phyloP scores from a whole-genome alignment of 192 early-diverging fungal genomes.

The Coemansia umbellata region DNA sequence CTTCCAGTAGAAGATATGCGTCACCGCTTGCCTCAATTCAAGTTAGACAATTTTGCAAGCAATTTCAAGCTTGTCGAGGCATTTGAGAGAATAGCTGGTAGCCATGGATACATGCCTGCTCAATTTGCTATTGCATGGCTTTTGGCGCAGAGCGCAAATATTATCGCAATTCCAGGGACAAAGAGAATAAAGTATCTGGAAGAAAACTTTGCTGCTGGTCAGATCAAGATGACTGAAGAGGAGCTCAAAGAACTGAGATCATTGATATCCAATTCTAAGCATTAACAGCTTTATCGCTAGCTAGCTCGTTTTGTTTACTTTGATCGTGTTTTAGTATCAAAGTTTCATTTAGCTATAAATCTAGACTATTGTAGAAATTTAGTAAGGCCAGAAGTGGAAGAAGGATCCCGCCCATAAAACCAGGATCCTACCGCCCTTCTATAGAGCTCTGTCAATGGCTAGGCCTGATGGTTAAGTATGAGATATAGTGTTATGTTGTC shows the following conservation, averaged over 20 bases:
- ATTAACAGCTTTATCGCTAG: not conserved
- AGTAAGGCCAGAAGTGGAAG: not conserved
- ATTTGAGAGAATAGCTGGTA: slow-evolving; percentile 50
- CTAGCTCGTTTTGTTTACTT: not conserved
- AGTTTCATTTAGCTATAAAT: too few relatives aligned
- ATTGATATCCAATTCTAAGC: too few relatives aligned
- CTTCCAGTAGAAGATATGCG: slow-evolving; percentile 56
- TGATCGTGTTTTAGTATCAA: not conserved
- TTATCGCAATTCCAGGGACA: slow-evolving; percentile 61
- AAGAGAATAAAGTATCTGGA: slow-evolving; percentile 48
- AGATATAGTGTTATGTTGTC: too few relatives aligned
- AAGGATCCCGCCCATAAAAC: too few relatives aligned
- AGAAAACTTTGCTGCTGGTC: slow-evolving; percentile 28
- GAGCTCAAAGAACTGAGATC: slow-evolving; percentile 24
- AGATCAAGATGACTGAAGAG: slow-evolving; percentile 33
- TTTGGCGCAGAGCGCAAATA: slow-evolving; percentile 43
- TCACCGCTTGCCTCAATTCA: slow-evolving; percentile 54
- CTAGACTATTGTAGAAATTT: not conserved
- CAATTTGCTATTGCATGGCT: slow-evolving; percentile 68
- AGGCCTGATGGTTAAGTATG: too few relatives aligned
- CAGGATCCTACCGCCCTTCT: too few relatives aligned
- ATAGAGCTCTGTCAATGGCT: too few relatives aligned
- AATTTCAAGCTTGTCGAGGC: slow-evolving; percentile 59
- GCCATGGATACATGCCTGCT: slow-evolving; percentile 49
- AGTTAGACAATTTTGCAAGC: slow-evolving; percentile 55